Base-by-base conservation (phyloP, 192 early-diverging fungal genomes). In the Coemansia sp. region DNA sequence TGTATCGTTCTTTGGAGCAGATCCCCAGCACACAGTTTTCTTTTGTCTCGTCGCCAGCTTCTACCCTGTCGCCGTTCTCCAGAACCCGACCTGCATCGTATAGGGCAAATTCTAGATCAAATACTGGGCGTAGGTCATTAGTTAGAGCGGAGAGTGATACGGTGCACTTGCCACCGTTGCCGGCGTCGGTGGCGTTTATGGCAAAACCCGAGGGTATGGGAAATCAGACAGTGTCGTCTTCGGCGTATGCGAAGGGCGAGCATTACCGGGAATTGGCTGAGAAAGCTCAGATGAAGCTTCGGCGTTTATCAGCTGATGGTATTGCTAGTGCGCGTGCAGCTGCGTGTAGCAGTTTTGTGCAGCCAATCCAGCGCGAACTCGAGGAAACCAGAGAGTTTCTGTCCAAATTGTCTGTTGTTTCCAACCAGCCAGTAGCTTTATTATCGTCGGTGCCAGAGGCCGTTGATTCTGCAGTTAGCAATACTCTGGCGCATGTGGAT, bases 341-440 rank as follows among this genome's bases (percentile, higher is more conserved):
- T 3, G 77, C 77, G 3, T 68, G 69, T 34, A 33, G 60, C 11
- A 49, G 56, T 0, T 76, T 72, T 31, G 78, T 66, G 18, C 49
- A 18, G 29, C 63, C 63, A 0, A 72, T 81, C 17, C 73, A 69
- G 31, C 31, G 38, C 4, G 78, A 81, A 61, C 45, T 72, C 16
- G 70, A 72, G 40, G 73, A 76, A 31, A 71, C 69, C 1, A 65
- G 34, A 25, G 7, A 25, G 40, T 72, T 76, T 30, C 49, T 81
- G 59, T 63, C 66, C 1, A 32, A 42, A 50, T 55, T 81, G 16
- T 18, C 69, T 0, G 29, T 68, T 4, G 12, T 20, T 3, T 28
- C 60, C 5, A 14, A 36, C 2, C 16, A 51, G 17, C 40, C 5
- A 4, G 40, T 1, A 25, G 20, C 54, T 2, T 1, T n/a, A 18